Base-by-base conservation (phyloP, 2,329 filamentous ascomycete genomes). In the Aureobasidium pullulans region DNA sequence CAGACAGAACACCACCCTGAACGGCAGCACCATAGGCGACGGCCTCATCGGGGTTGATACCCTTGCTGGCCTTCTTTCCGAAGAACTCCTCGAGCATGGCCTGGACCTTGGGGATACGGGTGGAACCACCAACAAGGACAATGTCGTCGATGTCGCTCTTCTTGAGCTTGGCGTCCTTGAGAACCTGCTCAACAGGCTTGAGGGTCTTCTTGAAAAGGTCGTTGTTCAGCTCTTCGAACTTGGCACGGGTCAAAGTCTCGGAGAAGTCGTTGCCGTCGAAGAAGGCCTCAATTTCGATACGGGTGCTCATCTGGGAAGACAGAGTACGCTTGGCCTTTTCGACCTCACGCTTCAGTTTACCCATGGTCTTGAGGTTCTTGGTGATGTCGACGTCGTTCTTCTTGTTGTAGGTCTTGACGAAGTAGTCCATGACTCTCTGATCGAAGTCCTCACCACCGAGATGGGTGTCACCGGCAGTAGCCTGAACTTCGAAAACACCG, bases 261-360 rank as follows among this genome's bases (percentile, higher is more conserved):
- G 92, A 96, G 83, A 97, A 96, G 77, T 97, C 94, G 67, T 96
- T 87, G 81, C 94, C 94, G 69, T 96, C 86, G 79, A 90, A 88
- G 88, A 99, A 96, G 67, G 90, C 87, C 78, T 99, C 94, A 66
- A 99, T 96, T 80, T 97, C 94, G 61, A 75, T 74, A 65, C 73
- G 71, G 64, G 72, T 74, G 66, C 69, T 71, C 71, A 73, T 74
- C 63, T 74, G 71, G 63, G 66, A 69, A 62, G 71, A 73, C 60
- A 99, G 87, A 69, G 92, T 95, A 73, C 94, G 90, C 89, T 99
- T 99, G 79, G 94, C 94, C 86, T 96, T 96, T 79, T 99, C 94
- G 68, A 94, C 93, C 79, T 97, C 94, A 70, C 94, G 92, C 90
- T 97, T 97, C 69, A 99, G 85, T 82, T 97, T 99, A 80, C 92